phyloP scores from a whole-genome alignment of 495 filamentous ascomycete species.

The Talaromyces adpressus region DNA sequence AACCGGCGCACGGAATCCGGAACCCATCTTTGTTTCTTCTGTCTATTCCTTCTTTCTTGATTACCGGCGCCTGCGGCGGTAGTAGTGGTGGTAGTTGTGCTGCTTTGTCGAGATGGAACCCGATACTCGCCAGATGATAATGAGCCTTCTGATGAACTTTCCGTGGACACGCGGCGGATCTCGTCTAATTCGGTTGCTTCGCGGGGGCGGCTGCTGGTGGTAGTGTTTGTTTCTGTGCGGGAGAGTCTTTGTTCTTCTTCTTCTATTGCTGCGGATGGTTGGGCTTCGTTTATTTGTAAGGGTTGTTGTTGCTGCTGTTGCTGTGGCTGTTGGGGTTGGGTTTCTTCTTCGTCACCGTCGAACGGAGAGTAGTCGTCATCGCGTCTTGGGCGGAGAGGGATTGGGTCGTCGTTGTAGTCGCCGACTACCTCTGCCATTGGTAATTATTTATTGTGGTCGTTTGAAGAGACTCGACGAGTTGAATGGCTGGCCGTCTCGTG shows the following conservation, averaged over 20 bases:
- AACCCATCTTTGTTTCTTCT: constrained; percentile 17
- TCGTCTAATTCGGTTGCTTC: constrained; percentile 30
- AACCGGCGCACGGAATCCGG: constrained; percentile 19
- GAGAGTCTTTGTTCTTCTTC: not conserved
- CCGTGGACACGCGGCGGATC: constrained; percentile 13
- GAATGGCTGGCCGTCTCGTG: not conserved
- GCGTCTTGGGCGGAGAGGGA: not conserved
- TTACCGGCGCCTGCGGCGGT: not conserved
- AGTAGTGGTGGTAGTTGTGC: not conserved
- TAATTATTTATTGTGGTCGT: not conserved
- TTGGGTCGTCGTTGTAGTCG: not conserved
- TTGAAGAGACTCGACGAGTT: not conserved
- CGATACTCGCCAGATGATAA: constrained; percentile 33
- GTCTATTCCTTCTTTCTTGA: constrained; percentile 2
- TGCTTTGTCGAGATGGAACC: constrained; percentile 14
- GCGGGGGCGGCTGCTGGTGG: constrained; percentile 9
- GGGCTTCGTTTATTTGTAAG: not conserved
- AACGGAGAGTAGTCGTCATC: not conserved
- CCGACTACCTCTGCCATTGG: not conserved
- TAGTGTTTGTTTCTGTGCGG: not conserved
- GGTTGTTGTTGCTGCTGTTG: not conserved
- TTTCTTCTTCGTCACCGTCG: not conserved
- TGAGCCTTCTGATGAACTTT: constrained; percentile 16
- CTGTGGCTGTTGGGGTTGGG: not conserved
- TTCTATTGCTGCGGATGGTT: not conserved